Base-by-base conservation (phyloP, 768 basidiomycete species). In the Pleurotus citrinopileatus region DNA sequence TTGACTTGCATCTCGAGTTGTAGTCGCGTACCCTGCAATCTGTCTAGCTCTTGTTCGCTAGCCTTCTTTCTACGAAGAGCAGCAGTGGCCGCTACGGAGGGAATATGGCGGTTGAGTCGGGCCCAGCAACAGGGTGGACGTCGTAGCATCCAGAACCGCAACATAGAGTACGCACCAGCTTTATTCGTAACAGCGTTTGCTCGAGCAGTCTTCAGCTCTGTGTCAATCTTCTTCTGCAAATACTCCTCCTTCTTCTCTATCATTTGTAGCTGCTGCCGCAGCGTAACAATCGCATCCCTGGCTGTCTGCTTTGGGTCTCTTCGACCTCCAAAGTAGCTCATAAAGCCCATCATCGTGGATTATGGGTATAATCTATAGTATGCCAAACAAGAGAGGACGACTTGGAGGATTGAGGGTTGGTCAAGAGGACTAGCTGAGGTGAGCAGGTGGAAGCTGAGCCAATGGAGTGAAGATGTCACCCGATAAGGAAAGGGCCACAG, bases 171-270 rank as follows among this genome's bases (percentile, higher is more conserved):
- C 94, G 68, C 68, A 98, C 96, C 85, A 64, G 84, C 70, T 77
- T 96, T 96, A 70, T 98, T 98, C 48, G 88, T 83, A 45, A 96
- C 91, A 42, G 93, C 95, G 69, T 98, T 97, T 27, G 87, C 83
- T 68, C 81, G 87, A 13, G 97, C 97, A 75, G 92, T 96, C 80
- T 86, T 86, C 63, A 84, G 60, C 64, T 98, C 96, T 59, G 97
- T 94, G 51, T 96, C 94, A 60, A 97, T 91, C 84, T 95, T 94
- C 83, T 91, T 94, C 79, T 89, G 87, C 57, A 98, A 75, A 70
- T 91, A 80, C 69, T 98, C 96, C 76, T 98, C 97, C 79, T 96
- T 98, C 92, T 98, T 99, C 83, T 98, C 94, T 61, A 98, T 85
- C 86, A 96, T 89, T 72, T 92, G 84, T 58, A 98, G 81, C 69